Evolutionary conservation across 495 filamentous ascomycete species (phyloP).

Genomic region (Trichoderma orchidacearum): DNA sequence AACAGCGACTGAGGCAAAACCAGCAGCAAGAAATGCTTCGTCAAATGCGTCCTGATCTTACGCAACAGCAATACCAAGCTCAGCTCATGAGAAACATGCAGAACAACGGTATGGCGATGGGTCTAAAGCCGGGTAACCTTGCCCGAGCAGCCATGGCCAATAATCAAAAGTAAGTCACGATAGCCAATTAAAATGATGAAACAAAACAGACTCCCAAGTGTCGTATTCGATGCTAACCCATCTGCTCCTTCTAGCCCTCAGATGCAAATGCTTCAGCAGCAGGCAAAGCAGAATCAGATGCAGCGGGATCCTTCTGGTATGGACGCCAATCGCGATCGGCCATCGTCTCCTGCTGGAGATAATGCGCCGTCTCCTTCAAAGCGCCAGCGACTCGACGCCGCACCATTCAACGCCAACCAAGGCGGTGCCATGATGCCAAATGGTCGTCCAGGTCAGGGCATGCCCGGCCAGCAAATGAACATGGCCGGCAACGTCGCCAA

Average conservation of each 20-base stretch:
- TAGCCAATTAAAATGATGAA: too few species aligned
- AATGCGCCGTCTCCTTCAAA: constrained; percentile 90
- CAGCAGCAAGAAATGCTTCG: constrained; percentile 58
- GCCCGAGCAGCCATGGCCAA: constrained; percentile 68
- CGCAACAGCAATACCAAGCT: constrained; percentile 27
- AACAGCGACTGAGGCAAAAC: constrained; percentile 50
- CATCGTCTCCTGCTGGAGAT: constrained; percentile 70
- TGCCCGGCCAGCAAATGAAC: constrained; percentile 60
- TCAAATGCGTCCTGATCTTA: constrained; percentile 43
- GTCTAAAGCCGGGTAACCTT: constrained; percentile 35
- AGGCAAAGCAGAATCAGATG: constrained; percentile 59
- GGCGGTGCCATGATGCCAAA: constrained; percentile 57
- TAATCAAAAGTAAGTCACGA: constrained; percentile 51
- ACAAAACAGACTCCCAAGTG: too few species aligned
- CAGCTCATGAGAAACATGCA: constrained; percentile 45
- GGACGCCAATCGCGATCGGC: constrained; percentile 69
- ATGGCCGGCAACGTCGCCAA: constrained; percentile 25
- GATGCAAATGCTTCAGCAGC: constrained; percentile 50
- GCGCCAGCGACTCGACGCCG: constrained; percentile 71
- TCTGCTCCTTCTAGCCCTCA: constrained; percentile 37
- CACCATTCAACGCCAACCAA: constrained; percentile 52
- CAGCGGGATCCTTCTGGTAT: constrained; percentile 75
- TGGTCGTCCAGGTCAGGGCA: constrained; percentile 57
- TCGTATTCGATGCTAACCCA: too few species aligned
- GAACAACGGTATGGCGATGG: constrained; percentile 32